Conservation (phyloP, 495 filamentous ascomycete genomes). For the Podospora anserina region DNA sequence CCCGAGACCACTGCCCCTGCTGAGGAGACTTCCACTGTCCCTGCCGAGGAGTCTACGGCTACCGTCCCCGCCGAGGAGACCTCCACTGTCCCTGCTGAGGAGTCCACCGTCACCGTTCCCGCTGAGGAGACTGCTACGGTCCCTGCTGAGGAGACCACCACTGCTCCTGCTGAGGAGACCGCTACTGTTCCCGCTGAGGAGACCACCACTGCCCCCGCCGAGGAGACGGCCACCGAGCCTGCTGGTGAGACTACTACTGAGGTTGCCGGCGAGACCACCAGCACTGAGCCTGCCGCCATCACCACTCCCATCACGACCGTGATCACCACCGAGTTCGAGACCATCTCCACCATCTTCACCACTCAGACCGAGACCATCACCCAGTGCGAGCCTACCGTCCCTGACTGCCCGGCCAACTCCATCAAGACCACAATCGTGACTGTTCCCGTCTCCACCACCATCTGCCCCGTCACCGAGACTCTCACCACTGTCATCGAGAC, state of each 20-base stretch:
- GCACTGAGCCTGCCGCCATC: constrained; percentile 14
- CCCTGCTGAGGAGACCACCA: constrained; percentile 9
- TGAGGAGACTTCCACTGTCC: constrained; percentile 2
- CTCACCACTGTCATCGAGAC: constrained; percentile 24
- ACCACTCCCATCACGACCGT: constrained; percentile 29
- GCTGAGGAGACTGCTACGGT: constrained; percentile 13
- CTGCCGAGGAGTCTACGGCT: constrained; percentile 10
- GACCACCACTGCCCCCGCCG: constrained; percentile 9
- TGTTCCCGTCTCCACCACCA: constrained; percentile 60
- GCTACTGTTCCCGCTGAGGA: constrained; percentile 9
- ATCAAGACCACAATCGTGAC: constrained; percentile 52
- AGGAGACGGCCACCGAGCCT: not conserved
- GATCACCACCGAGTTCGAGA: constrained; percentile 36
- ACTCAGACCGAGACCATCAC: constrained; percentile 60
- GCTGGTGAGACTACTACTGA: constrained; percentile 6
- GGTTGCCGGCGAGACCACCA: constrained; percentile 18
- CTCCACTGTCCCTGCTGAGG: constrained; percentile 15
- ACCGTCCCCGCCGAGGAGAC: constrained; percentile 13
- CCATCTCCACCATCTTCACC: constrained; percentile 58
- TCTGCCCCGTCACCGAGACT: constrained; percentile 51
- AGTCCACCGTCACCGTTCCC: constrained; percentile 13
- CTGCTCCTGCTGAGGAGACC: constrained; percentile 11
- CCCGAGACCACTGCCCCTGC: constrained; percentile 17
- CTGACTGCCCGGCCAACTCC: constrained; percentile 56
- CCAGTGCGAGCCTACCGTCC: constrained; percentile 54